These are phyloP conservation scores for Zygosaccharomyces gambellarensis DNA, from an alignment of 805 yeast species.

Conservation along the genomic window DNA sequence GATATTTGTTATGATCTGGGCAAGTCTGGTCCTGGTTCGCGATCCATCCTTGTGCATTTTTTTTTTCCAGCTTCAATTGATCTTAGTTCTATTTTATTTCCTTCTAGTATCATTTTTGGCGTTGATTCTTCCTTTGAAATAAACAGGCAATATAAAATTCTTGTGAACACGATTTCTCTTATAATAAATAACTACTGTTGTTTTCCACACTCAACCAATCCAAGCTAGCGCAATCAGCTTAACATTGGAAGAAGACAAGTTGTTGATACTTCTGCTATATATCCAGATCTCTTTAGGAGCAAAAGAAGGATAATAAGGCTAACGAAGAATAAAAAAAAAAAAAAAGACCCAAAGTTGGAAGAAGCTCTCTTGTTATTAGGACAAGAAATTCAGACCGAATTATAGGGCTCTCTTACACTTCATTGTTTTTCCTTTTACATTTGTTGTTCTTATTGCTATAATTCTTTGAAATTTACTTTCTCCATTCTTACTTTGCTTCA, in stretches of 20 bases:
- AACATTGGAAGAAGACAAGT: too few species aligned
- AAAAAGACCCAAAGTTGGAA: not conserved
- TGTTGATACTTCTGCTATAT: not conserved
- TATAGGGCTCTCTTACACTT: not conserved
- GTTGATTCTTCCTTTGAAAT: slow-evolving; percentile 4
- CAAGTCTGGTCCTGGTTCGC: not conserved
- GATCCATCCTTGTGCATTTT: not conserved
- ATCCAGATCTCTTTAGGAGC: not conserved
- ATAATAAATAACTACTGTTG: not conserved
- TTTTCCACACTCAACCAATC: too few species aligned
- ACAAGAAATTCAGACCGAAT: too few species aligned
- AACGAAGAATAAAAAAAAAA: too few species aligned
- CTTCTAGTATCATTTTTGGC: slow-evolving; percentile 3
- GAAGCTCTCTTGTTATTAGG: not conserved
- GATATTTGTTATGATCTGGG: not conserved
- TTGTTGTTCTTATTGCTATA: not conserved
- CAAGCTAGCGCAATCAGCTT: too few species aligned
- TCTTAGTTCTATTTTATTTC: too few species aligned
- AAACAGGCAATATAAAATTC: slow-evolving; percentile 6
- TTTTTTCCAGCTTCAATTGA: too few species aligned
- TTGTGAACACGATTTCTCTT: slow-evolving; percentile 1
- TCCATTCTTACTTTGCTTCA: not conserved
- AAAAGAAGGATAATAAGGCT: not conserved
- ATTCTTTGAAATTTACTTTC: not conserved
- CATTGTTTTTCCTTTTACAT: not conserved